Evolutionary conservation across 169 alveolate species (phyloP).

Genomic region (Eimeria sp.): DNA sequence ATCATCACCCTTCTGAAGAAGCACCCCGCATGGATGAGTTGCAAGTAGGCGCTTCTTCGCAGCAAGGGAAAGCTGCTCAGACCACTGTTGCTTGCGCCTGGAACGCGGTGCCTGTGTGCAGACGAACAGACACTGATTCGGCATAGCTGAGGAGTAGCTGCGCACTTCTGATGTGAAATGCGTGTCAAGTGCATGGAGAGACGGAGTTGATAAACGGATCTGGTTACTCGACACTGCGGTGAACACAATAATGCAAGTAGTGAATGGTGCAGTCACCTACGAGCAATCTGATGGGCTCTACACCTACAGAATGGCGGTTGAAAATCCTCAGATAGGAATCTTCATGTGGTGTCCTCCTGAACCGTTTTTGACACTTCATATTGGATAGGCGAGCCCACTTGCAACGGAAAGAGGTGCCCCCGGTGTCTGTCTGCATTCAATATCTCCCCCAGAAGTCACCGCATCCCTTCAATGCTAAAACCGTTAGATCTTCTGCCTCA

Average conservation of each 20-base stretch:
- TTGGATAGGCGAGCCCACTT: neutral
- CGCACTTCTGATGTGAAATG: neutral
- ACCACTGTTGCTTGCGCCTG: constrained; percentile 17
- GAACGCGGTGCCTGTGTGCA: constrained; percentile 50
- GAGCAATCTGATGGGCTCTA: neutral
- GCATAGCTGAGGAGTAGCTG: neutral
- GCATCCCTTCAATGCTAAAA: neutral
- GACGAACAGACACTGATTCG: neutral
- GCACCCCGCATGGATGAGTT: neutral
- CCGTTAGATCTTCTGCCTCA: neutral
- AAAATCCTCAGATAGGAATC: constrained; percentile 44
- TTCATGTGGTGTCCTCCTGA: constrained; percentile 23
- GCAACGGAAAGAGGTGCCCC: neutral
- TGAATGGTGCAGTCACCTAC: no score
- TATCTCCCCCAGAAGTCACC: neutral
- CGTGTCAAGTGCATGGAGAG: neutral
- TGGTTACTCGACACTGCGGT: neutral
- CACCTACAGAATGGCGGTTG: constrained; percentile 50
- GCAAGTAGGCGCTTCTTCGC: constrained; percentile 59
- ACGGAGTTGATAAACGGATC: neutral
- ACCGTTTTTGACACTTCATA: constrained; percentile 29
- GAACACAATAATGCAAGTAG: no score
- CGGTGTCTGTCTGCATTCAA: neutral
- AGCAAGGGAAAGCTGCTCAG: constrained; percentile 1
- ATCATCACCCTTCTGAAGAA: neutral